Evolutionary conservation across 345 rosid genomes (phyloP).

Genomic region (Chamaenerion angustifolium): DNA sequence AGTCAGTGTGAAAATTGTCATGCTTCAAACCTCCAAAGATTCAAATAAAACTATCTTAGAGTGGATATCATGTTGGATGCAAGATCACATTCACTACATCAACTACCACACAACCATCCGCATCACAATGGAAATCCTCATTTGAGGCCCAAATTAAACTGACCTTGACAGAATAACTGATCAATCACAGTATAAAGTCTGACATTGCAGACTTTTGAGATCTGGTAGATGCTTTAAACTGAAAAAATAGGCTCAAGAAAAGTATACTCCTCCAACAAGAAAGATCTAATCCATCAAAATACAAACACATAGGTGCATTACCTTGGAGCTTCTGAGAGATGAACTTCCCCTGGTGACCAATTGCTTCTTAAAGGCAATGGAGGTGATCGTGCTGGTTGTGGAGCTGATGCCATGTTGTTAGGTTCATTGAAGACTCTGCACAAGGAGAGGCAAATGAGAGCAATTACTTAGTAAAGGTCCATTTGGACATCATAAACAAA

Average conservation of each 20-base stretch:
- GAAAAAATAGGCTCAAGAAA: too few species aligned
- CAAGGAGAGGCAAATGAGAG: not conserved
- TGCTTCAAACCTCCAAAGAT: not conserved
- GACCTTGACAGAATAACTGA: too few species aligned
- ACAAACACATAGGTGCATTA: not conserved
- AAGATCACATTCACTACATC: too few species aligned
- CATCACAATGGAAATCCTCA: too few species aligned
- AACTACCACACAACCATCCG: too few species aligned
- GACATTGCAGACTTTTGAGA: too few species aligned
- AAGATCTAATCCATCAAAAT: not conserved
- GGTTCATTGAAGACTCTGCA: not conserved
- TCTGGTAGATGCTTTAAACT: too few species aligned
- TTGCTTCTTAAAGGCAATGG: conserved; percentile 2
- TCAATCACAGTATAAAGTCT: too few species aligned
- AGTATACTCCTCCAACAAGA: not conserved
- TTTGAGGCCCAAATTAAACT: too few species aligned
- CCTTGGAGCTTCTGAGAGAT: conserved; percentile 7
- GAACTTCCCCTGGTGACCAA: conserved; percentile 5
- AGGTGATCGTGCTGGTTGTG: conserved; percentile 4
- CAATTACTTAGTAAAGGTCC: not conserved
- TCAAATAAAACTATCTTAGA: not conserved
- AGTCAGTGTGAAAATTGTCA: not conserved
- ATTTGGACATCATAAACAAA: not conserved
- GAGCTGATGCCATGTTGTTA: conserved; percentile 1
- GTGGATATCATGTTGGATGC: too few species aligned